Base-by-base conservation (phyloP, 768 basidiomycete genomes). In the Daedalea quercina region DNA sequence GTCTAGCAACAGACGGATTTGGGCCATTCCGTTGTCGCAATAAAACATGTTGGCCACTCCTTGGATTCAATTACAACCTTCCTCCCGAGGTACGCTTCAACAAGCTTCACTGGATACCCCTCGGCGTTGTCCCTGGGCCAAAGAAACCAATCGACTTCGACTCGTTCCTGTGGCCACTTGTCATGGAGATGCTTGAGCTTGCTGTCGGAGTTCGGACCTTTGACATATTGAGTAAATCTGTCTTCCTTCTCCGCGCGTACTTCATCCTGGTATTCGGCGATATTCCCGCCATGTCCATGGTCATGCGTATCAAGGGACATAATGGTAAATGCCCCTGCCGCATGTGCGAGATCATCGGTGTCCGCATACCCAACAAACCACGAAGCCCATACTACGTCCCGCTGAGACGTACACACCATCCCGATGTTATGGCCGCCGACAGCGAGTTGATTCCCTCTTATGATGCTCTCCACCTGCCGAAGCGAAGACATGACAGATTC, bases 1-100 rank as follows among this genome's bases (percentile, higher is more conserved):
- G 67, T 0, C 51, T 78, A 1, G 71, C 69, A 2, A 67, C 68
- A 0, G 76, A 81, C 61, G 72, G 78, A 0, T 76, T 76, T 58
- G 57, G 62, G 0, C 67, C 72, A 3, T 75, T 70, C 56, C 69
- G 70, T n/a, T n/a, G n/a, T n/a, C n/a, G 61, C 9, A 63, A 63
- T 3, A 52, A 61, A 2, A 73, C 73, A 0, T 66, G 61, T 9
- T 78, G 73, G 63, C 77, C 74, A 0, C 51, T 80, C 3, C 54
- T 79, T 17, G 11, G 73, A 0, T 65, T 70, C 53, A 73, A 75
- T 53, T 72, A 69, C 59, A 78, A 62, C 35, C 58, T 66, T 0
- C 56, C 58, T 1, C 62, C 61, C 8, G 59, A 63, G 28, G 50
- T 55, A 11, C 59, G 58, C 1, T 60, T 56, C 26, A 54, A 58